phyloP scores from a whole-genome alignment of 2,329 filamentous ascomycete species.

The Fusarium concolor region DNA sequence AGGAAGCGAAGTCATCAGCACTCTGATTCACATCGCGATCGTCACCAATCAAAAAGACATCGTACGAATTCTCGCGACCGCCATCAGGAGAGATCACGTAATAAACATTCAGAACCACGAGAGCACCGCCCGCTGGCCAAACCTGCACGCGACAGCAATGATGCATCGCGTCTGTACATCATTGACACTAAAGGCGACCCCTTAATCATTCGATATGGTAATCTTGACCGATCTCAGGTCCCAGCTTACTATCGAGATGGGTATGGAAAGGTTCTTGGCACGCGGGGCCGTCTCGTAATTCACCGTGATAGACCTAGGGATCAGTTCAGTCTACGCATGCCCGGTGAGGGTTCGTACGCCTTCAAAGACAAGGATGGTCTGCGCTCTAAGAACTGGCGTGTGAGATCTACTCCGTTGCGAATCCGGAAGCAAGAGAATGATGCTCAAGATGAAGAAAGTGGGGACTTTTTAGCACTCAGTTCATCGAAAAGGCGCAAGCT shows the following conservation, averaged over 20 bases:
- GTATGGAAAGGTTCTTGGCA: conserved; percentile 76
- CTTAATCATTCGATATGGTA: conserved; percentile 79
- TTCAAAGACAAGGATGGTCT: conserved; percentile 60
- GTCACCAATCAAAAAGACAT: conserved; percentile 33
- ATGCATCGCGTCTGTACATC: conserved; percentile 58
- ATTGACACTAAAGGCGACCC: conserved; percentile 82
- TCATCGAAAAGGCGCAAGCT: conserved; percentile 58
- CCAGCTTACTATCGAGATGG: conserved; percentile 78
- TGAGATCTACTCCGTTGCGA: conserved; percentile 55
- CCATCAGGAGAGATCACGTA: conserved; percentile 16
- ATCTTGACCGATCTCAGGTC: conserved; percentile 76
- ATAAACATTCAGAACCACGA: conserved; percentile 13
- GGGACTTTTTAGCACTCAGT: conserved; percentile 63
- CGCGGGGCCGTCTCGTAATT: conserved; percentile 69
- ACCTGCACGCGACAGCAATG: conserved; percentile 9
- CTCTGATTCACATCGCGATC: conserved; percentile 32
- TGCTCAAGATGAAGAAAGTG: conserved; percentile 43
- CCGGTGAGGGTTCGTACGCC: conserved; percentile 52
- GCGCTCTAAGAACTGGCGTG: conserved; percentile 55
- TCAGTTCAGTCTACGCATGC: conserved; percentile 62
- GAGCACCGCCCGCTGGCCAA: conserved; percentile 17
- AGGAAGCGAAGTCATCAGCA: conserved; percentile 38
- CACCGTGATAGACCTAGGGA: conserved; percentile 72
- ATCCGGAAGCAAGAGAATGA: conserved; percentile 50
- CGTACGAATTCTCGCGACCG: conserved; percentile 30